phyloP scores from a whole-genome alignment of 2,329 filamentous ascomycete species.

The Diaporthe destruens region DNA sequence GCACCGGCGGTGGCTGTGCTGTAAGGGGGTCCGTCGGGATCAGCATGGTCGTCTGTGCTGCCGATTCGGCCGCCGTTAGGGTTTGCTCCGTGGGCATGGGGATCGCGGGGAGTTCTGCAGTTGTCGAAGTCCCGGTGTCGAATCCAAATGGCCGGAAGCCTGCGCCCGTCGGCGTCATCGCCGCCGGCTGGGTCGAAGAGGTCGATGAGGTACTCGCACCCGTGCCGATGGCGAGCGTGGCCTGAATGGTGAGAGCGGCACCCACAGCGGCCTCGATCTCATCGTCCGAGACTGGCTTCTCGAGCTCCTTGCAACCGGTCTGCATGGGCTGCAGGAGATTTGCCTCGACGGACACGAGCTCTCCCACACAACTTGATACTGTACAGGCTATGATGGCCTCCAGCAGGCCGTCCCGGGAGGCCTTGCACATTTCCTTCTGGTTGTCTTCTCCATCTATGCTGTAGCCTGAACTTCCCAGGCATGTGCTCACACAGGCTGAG shows the following conservation, averaged over 20 bases:
- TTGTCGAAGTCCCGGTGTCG: not conserved
- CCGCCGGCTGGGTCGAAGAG: not conserved
- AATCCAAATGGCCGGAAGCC: not conserved
- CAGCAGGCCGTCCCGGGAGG: constrained; percentile 37
- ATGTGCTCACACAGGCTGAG: constrained; percentile 36
- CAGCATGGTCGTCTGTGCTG: not conserved
- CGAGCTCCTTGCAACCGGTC: constrained; percentile 38
- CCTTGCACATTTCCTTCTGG: constrained; percentile 40
- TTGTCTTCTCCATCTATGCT: constrained; percentile 35
- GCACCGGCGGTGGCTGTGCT: not conserved
- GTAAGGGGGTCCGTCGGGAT: not conserved
- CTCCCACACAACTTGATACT: constrained; percentile 31
- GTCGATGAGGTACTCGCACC: not conserved
- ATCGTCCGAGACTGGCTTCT: constrained; percentile 35
- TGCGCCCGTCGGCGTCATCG: not conserved
- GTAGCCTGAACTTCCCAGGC: constrained; percentile 33
- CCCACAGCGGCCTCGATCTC: constrained; percentile 33
- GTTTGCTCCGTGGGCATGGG: not conserved
- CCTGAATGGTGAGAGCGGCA: constrained; percentile 20
- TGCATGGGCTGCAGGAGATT: constrained; percentile 40
- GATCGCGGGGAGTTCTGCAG: not conserved
- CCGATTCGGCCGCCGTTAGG: not conserved
- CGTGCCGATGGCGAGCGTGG: not conserved
- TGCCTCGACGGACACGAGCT: constrained; percentile 9
- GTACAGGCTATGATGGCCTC: constrained; percentile 29